A percentile compares a stretch with the other conserved stretches of the same genome.
These are phyloP conservation scores for Saprolegnia diclina DNA, from an alignment of 352 stramenopile genomes.

Conservation along the genomic window DNA sequence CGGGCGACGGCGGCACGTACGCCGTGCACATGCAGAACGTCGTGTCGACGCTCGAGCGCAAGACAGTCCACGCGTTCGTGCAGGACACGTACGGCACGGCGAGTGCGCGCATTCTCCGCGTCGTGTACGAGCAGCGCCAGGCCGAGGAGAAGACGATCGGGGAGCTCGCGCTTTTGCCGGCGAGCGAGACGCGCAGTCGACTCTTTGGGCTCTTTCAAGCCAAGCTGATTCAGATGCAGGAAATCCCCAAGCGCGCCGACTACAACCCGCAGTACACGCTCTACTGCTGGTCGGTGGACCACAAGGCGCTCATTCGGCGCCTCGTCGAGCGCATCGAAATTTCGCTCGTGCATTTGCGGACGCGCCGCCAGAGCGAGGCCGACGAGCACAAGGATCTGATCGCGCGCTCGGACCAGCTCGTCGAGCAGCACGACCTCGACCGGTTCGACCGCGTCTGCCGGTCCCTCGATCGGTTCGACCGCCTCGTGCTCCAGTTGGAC, in stretches of 20 bases:
- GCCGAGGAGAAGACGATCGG: slow-evolving; percentile 83
- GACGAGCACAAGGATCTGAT: slow-evolving; percentile 87
- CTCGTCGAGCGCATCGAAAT: slow-evolving; percentile 64
- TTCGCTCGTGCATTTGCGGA: slow-evolving; percentile 62
- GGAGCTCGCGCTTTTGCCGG: slow-evolving; percentile 74
- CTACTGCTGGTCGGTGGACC: slow-evolving; percentile 81
- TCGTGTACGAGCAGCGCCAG: slow-evolving; percentile 82
- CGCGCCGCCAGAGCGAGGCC: slow-evolving; percentile 63
- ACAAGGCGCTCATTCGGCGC: slow-evolving; percentile 51
- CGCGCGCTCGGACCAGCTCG: slow-evolving; percentile 77
- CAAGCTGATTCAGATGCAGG: slow-evolving; percentile 73
- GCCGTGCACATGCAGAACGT: slow-evolving; percentile 89
- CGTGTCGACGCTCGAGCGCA: slow-evolving; percentile 65
- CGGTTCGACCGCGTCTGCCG: slow-evolving; percentile 85
- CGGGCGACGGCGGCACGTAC: slow-evolving; percentile 78
- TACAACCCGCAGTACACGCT: slow-evolving; percentile 86
- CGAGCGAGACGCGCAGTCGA: slow-evolving; percentile 69
- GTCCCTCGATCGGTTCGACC: slow-evolving; percentile 76
- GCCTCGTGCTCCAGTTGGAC: slow-evolving; percentile 75
- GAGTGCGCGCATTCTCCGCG: slow-evolving; percentile 76
- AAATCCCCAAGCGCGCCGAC: slow-evolving; percentile 82
- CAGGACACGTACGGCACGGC: slow-evolving; percentile 73
- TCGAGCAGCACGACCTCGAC: slow-evolving; percentile 77
- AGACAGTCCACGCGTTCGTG: slow-evolving; percentile 73
- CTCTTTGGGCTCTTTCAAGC: slow-evolving; percentile 78